Percentiles rank a stretch among this genome's conserved stretches.
phyloP scores from a whole-genome alignment of 495 filamentous ascomycete genomes.

The Penicillium fimorum region DNA sequence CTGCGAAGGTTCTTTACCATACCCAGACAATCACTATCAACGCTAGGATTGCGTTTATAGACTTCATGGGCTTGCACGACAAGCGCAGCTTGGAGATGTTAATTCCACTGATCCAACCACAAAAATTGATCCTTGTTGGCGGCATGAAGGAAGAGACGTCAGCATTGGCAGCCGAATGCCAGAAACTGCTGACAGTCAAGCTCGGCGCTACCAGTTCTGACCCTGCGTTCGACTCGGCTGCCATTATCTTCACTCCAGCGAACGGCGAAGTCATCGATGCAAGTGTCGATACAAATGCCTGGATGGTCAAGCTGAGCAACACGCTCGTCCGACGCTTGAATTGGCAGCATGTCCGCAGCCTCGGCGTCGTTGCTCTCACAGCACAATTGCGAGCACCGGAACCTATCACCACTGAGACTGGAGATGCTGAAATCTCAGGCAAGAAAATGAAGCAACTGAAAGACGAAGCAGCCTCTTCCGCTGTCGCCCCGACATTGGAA shows the following conservation, averaged over 20 bases:
- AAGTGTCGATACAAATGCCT: constrained; percentile 96
- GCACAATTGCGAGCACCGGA: constrained; percentile 55
- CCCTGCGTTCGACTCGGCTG: constrained; percentile 35
- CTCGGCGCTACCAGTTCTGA: constrained; percentile 38
- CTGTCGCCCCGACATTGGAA: constrained; percentile 25
- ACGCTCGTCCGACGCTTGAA: constrained; percentile 76
- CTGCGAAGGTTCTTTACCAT: constrained; percentile 67
- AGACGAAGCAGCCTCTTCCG: constrained; percentile 33
- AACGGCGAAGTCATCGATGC: constrained; percentile 74
- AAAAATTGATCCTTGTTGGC: constrained; percentile 86
- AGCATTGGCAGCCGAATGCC: constrained; percentile 74
- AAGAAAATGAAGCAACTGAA: constrained; percentile 69
- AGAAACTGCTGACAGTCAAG: constrained; percentile 63
- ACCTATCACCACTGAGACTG: constrained; percentile 23
- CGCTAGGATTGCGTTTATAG: constrained; percentile 77
- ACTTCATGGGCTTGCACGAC: constrained; percentile 90
- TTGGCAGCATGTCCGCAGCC: constrained; percentile 89
- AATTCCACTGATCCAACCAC: constrained; percentile 88
- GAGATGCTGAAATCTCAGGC: constrained; percentile 43
- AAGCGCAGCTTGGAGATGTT: constrained; percentile 91
- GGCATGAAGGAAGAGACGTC: constrained; percentile 76
- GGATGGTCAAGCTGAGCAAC: constrained; percentile 87
- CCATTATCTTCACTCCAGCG: constrained; percentile 75
- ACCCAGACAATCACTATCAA: constrained; percentile 61
- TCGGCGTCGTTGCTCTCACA: constrained; percentile 86